Base-by-base conservation (phyloP, 2,329 filamentous ascomycete species). In the Emericellopsis cladophorae region DNA sequence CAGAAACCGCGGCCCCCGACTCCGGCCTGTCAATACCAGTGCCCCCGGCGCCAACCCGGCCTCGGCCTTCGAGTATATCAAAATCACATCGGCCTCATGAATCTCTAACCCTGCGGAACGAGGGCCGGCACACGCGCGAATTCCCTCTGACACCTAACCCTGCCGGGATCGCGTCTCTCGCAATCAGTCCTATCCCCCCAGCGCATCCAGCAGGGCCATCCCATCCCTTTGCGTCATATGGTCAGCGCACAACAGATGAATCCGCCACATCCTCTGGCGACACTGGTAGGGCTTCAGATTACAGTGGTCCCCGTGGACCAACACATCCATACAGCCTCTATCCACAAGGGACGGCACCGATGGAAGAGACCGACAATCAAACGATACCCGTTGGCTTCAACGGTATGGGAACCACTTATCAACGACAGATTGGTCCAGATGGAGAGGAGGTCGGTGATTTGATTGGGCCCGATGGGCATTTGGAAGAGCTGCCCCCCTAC, bases 401-500 rank as follows among this genome's bases (percentile, higher is more conserved):
- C 7, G 81, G 81, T 6, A 64, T 78, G 31, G 67, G 68, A 6
- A 74, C 73, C 44, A 65, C 72, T 41, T 94, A 88, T 51, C 83
- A 81, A 52, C 69, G 84, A 46, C 77, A 81, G 40, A 61, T 86
- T 40, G 84, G 83, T 0, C 81, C 85, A 0, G 84, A 88, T 42
- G 86, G 86, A 40, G 87, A 95, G 60, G 89, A 95, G 50, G 67
- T 76, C n/a, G 86, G 82, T 37, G 88, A 89, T 55, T 76, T 95
- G 41, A 81, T 95, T 40, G 88, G 88, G 2, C 84, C 84, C 1
- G 79, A 94, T 52, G 89, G 89, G 1, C 88, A 95, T 54, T 81
- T 84, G 2, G 90, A 96, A 59, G 86, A 94, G 57, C 66, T 95
- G 15, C 90, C 90, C 11, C 90, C 90, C 1, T 96, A 96, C 55